Evolutionary conservation across 495 filamentous ascomycete genomes (phyloP), one percentile per base, ranked within the genome.

Genomic region (Hyphodiscus hymeniophilus): DNA sequence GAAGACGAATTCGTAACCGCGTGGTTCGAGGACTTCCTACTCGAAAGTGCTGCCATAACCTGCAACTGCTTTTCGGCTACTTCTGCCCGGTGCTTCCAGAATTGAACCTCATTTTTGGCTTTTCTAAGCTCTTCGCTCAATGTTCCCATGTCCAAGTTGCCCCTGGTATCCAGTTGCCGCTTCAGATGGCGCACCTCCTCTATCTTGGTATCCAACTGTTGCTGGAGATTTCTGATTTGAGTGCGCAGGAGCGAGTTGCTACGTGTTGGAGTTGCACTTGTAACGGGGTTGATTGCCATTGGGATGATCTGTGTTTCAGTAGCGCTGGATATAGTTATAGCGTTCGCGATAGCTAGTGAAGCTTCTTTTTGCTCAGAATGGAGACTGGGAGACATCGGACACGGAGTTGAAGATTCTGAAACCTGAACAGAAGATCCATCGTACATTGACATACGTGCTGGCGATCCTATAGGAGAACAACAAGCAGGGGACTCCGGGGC

Each of bases 41-140:
- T 18, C 2, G 36, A 24, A 5, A 47, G 13, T n/a, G 31, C 26
- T 0, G 38, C 32, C 38, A 73, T 63, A 4, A 64, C 53, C 8
- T 56, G 49, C 0, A 76, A 57, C 20, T 65, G 61, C 54, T 60
- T 66, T 64, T 80, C 75, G 0, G 74, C 73, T 11, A 60, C 54
- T 57, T 75, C 66, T 1, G 76, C 76, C 41, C 72, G 61, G 21
- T 58, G 61, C 42, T 65, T 66, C 76, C 77, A 81, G 42, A 61
- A 58, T 24, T 58, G 49, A 33, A 63, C 55, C 38, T 77, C 72
- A 20, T 60, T 60, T 42, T 65, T 66, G n/a, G 67, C 63, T 3
- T 63, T 51, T 15, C 65, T 55, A 24, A 80, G 59, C 50, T 70
- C 63, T 45, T 71, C 66, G 32, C 63, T 63, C 33, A 77, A 38